phyloP scores from a whole-genome alignment of 305 asterid genomes.

The Fraxinus greggii region DNA sequence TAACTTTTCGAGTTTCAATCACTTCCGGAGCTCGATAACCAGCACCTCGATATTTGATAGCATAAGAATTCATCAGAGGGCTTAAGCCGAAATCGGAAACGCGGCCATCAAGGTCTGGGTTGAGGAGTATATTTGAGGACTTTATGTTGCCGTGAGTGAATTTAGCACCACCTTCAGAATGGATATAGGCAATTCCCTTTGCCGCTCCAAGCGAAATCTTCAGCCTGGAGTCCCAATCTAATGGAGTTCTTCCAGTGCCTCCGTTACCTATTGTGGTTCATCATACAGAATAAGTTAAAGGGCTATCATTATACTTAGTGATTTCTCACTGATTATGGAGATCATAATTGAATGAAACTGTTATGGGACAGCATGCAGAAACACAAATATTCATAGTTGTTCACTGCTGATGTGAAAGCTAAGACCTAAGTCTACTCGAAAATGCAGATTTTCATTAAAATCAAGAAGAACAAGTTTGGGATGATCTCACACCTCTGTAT shows the following conservation, averaged over 20 bases:
- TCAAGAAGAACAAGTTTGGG: background rate
- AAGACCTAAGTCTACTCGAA: background rate
- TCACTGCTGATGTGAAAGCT: background rate
- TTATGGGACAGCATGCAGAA: background rate
- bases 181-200: conserved; percentile 71
- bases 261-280: conserved; percentile 44
- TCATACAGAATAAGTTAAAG: background rate
- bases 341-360: background rate
- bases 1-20: conserved; percentile 60
- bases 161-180: conserved; percentile 60
- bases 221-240: conserved; percentile 85
- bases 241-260: conserved; percentile 43
- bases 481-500: background rate
- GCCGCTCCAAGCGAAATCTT: conserved; percentile 79
- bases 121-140: conserved; percentile 76
- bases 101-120: conserved; percentile 48
- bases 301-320: background rate
- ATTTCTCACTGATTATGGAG: background rate
- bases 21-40: conserved; percentile 95
- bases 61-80: conserved; percentile 53
- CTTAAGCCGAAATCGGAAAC: conserved; percentile 71
- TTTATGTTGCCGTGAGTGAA: conserved; percentile 77
- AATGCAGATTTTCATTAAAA: background rate
- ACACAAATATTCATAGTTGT: background rate
- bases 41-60: conserved; percentile 57